Evolutionary conservation across 2,329 filamentous ascomycete genomes (phyloP).

Genomic region (Ceratocystis alfenasii): DNA sequence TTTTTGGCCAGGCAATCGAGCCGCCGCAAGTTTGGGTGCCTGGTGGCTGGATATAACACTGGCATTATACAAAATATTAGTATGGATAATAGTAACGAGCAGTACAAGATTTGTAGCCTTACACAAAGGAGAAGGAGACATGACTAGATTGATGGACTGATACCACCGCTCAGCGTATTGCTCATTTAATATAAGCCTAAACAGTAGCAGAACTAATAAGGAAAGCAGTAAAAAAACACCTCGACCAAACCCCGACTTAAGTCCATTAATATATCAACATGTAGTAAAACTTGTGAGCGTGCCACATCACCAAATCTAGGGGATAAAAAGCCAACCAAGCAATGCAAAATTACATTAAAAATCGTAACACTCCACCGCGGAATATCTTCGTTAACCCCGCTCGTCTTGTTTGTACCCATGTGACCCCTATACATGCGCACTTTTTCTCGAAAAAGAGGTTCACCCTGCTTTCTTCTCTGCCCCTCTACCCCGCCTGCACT

Average conservation of each 20-base stretch:
- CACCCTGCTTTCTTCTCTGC: not conserved
- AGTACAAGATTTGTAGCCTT: too few relatives aligned
- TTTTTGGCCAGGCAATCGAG: conserved; percentile 17
- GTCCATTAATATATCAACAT: too few relatives aligned
- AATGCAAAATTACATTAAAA: conserved; percentile 8
- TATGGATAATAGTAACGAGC: not conserved
- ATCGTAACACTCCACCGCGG: not conserved
- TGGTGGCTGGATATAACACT: conserved; percentile 18
- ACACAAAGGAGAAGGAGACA: not conserved
- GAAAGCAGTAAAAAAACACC: not conserved
- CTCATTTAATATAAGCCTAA: not conserved
- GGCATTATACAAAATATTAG: not conserved
- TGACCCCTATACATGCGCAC: too few relatives aligned
- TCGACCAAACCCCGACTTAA: not conserved
- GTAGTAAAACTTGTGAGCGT: too few relatives aligned
- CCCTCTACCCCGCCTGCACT: not conserved
- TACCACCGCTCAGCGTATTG: not conserved
- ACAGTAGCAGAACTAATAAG: not conserved
- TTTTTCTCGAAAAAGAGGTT: too few relatives aligned
- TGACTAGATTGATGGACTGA: not conserved
- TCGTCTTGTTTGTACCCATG: not conserved
- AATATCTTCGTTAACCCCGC: not conserved
- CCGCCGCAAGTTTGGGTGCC: conserved; percentile 16
- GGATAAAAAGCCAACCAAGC: not conserved
- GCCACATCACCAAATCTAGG: too few relatives aligned